Evolutionary conservation across 352 stramenopile species (phyloP).

Genomic region (Globisporangium canariense): DNA sequence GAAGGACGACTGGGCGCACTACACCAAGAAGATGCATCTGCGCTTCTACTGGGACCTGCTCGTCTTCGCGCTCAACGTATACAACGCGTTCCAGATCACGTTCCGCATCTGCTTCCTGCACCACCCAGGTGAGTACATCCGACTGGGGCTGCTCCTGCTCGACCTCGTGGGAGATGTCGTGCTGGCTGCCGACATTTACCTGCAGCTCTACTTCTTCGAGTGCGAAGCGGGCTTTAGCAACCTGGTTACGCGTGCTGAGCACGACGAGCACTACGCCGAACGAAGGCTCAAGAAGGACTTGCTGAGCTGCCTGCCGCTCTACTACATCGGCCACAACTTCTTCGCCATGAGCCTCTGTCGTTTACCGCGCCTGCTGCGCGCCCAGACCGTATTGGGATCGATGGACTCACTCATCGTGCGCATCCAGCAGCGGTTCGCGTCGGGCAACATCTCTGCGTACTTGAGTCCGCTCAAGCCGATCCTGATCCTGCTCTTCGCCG

Average conservation of each 20-base stretch:
- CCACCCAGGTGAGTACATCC: slow-evolving; percentile 19
- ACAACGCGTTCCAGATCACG: slow-evolving; percentile 66
- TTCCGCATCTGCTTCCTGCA: slow-evolving; percentile 70
- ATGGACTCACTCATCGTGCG: slow-evolving; percentile 67
- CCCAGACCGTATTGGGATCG: slow-evolving; percentile 30
- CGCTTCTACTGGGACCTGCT: slow-evolving; percentile 65
- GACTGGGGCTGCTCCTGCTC: slow-evolving; percentile 26
- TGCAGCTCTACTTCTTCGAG: slow-evolving; percentile 79
- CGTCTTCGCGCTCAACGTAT: slow-evolving; percentile 47
- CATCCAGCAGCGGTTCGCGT: slow-evolving; percentile 60
- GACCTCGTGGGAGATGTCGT: slow-evolving; percentile 46
- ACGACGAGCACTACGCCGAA: slow-evolving; percentile 35
- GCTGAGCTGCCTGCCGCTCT: slow-evolving; percentile 47
- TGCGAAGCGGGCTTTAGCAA: slow-evolving; percentile 53
- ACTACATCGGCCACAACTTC: slow-evolving; percentile 59
- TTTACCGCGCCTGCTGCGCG: slow-evolving; percentile 50
- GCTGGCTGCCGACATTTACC: slow-evolving; percentile 48
- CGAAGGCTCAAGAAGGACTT: slow-evolving; percentile 41
- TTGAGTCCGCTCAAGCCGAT: slow-evolving; percentile 64
- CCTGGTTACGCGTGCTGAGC: slow-evolving; percentile 44
- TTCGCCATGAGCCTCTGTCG: slow-evolving; percentile 55
- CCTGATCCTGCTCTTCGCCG: slow-evolving; percentile 56
- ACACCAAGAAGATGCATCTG: slow-evolving; percentile 47
- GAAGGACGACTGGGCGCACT: slow-evolving; percentile 40
- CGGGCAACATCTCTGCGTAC: slow-evolving; percentile 61